phyloP scores from a whole-genome alignment of 129 eudicot species.

The Chrysanthemum makinoi region DNA sequence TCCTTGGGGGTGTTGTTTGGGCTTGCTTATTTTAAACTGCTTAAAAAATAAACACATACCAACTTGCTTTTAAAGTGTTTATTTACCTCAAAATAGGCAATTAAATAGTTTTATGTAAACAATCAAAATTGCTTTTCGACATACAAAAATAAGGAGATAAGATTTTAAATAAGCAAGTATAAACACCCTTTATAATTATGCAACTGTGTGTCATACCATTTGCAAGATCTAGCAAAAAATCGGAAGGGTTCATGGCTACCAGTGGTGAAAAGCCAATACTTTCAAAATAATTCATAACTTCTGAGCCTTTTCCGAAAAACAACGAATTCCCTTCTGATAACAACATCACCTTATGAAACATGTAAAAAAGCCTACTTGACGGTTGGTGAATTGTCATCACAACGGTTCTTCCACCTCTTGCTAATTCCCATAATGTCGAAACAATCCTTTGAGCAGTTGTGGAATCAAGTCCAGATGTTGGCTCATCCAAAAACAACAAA shows the following conservation, averaged over 20 bases:
- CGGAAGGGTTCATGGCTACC: slow-evolving; percentile 85
- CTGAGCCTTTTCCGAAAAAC: slow-evolving; percentile 66
- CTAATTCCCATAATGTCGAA: slow-evolving; percentile 61
- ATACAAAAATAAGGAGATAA: too few species aligned
- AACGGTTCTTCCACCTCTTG: slow-evolving; percentile 71
- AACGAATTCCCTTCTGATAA: slow-evolving; percentile 77
- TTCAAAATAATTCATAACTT: slow-evolving; percentile 56
- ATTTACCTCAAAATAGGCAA: too few species aligned
- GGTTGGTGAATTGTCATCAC: slow-evolving; percentile 96
- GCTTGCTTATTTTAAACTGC: too few species aligned
- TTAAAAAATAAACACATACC: too few species aligned
- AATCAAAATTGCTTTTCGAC: too few species aligned
- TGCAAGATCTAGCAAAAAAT: slow-evolving; percentile 81
- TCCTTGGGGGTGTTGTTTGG: too few species aligned
- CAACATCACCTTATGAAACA: slow-evolving; percentile 77
- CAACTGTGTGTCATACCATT: slow-evolving; percentile 44
- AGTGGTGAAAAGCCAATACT: slow-evolving; percentile 63
- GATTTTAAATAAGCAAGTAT: too few species aligned
- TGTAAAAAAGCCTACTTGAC: slow-evolving; percentile 72
- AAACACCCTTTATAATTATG: background rate
- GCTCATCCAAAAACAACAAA: slow-evolving; percentile 76
- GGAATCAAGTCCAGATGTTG: slow-evolving; percentile 89
- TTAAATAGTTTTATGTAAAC: too few species aligned
- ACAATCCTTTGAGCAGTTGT: slow-evolving; percentile 85
- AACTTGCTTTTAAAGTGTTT: too few species aligned